phyloP scores from a whole-genome alignment of 2,329 filamentous ascomycete genomes.

The Fusarium chuoi region DNA sequence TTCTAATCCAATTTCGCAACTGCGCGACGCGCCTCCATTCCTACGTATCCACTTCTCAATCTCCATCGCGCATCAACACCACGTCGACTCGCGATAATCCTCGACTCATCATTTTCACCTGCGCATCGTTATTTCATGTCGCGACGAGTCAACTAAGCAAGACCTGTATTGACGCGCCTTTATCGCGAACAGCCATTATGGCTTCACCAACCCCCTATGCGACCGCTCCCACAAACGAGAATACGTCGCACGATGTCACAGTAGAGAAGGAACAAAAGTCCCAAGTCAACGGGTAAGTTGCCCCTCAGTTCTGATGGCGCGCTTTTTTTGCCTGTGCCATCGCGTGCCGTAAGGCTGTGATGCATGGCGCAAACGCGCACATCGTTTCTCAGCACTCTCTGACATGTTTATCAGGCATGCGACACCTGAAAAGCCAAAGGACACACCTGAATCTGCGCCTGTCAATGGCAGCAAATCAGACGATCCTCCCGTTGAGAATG shows the following conservation, averaged over 20 bases:
- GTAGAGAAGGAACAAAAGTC: slow-evolving; percentile 47
- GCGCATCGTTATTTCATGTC: slow-evolving; percentile 50
- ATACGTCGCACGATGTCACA: slow-evolving; percentile 56
- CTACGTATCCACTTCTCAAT: slow-evolving; percentile 24
- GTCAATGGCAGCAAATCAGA: slow-evolving; percentile 44
- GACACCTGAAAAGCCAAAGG: slow-evolving; percentile 37
- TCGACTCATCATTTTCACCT: neutral
- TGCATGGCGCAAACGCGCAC: neutral
- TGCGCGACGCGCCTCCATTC: slow-evolving; percentile 41
- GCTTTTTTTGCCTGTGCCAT: slow-evolving; percentile 14
- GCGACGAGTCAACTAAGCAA: slow-evolving; percentile 46
- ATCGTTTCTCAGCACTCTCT: slow-evolving; percentile 31
- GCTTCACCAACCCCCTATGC: slow-evolving; percentile 59
- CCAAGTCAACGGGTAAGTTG: slow-evolving; percentile 53
- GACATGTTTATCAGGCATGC: slow-evolving; percentile 44
- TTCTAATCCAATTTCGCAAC: slow-evolving; percentile 19
- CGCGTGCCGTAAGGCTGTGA: slow-evolving; percentile 16
- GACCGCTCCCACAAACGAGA: slow-evolving; percentile 50
- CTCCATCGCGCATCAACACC: slow-evolving; percentile 28
- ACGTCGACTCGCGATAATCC: slow-evolving; percentile 4
- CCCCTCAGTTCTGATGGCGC: slow-evolving; percentile 8
- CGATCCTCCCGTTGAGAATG: slow-evolving; percentile 38
- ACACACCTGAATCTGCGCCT: slow-evolving; percentile 36
- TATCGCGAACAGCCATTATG: slow-evolving; percentile 63
- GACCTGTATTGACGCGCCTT: slow-evolving; percentile 42